Conservation (phyloP, 1,284 basidiomycete genomes). For the Ustilago trichophora region DNA sequence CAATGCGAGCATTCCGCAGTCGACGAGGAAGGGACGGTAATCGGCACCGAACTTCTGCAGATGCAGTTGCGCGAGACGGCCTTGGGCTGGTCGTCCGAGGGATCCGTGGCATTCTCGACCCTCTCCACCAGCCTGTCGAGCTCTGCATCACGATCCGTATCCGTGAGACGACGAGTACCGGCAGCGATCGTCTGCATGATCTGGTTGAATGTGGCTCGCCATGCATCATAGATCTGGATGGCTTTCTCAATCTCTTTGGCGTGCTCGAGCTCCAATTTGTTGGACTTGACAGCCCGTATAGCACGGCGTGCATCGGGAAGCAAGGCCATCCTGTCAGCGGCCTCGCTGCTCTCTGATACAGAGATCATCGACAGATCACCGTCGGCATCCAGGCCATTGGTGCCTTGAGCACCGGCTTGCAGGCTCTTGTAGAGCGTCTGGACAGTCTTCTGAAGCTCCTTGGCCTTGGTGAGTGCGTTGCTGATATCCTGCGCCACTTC, state of each 20-base stretch:
- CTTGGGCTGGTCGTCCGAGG: conserved; percentile 34
- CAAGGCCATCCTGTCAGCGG: conserved; percentile 30
- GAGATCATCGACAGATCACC: conserved; percentile 44
- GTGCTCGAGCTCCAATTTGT: conserved; percentile 40
- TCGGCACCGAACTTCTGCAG: conserved; percentile 41
- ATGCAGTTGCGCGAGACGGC: conserved; percentile 49
- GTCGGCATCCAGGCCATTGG: conserved; percentile 8
- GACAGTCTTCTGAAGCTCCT: conserved; percentile 37
- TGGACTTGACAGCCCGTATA: conserved; percentile 32
- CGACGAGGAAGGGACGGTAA: conserved; percentile 24
- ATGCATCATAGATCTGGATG: conserved; percentile 48
- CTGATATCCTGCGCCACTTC: conserved; percentile 38
- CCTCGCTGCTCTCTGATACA: conserved; percentile 31
- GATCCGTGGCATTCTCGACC: conserved; percentile 33
- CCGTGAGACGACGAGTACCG: conserved; percentile 25
- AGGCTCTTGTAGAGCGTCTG: conserved; percentile 27
- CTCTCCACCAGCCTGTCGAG: conserved; percentile 43
- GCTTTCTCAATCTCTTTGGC: conserved; percentile 33
- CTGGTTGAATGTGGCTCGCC: conserved; percentile 39
- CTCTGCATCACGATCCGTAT: conserved; percentile 27
- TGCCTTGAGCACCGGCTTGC: conserved; percentile 8
- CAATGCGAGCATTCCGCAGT: conserved; percentile 49
- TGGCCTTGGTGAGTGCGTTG: conserved; percentile 33
- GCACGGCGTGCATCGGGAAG: conserved; percentile 49
- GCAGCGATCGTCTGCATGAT: conserved; percentile 25